A percentile compares a stretch with the other conserved stretches of the same genome.
These are phyloP conservation scores for Arthrocladium fulminans DNA, from an alignment of 2,329 filamentous ascomycete genomes.

Conservation along the genomic window DNA sequence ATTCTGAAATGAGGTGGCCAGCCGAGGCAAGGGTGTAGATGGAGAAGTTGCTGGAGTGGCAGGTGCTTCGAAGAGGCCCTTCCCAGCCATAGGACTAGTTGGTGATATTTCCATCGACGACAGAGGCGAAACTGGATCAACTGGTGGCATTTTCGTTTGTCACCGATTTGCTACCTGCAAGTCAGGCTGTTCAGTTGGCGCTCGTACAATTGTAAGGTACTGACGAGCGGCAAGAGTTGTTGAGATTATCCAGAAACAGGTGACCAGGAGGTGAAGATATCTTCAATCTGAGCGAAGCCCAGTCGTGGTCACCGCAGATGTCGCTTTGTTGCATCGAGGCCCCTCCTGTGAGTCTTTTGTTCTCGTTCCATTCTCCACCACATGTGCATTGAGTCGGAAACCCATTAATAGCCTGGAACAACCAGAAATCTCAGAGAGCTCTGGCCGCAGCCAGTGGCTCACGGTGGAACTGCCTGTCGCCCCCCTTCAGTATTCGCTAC, in stretches of 20 bases:
- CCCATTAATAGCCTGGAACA: background rate
- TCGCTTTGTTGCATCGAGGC: background rate
- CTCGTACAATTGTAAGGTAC: background rate
- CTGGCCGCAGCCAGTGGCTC: too few relatives aligned
- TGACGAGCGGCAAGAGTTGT: background rate
- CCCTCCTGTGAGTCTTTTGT: background rate
- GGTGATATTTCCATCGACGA: slow-evolving; percentile 8
- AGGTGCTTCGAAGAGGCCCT: background rate
- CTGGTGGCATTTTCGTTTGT: slow-evolving; percentile 3
- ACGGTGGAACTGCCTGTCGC: too few relatives aligned
- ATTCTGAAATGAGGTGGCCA: slow-evolving; percentile 1
- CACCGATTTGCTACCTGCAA: background rate
- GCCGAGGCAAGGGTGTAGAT: background rate
- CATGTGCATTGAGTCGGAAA: background rate
- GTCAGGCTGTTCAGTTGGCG: background rate
- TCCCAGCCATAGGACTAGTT: background rate
- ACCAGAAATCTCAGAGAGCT: too few relatives aligned
- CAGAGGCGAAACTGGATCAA: slow-evolving; percentile 1
- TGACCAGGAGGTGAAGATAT: background rate
- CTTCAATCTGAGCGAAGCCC: background rate
- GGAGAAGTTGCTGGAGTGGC: slow-evolving; percentile 1
- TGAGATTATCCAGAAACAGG: background rate
- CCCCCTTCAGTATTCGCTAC: too few relatives aligned
- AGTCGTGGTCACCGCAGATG: background rate
- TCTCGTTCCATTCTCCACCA: background rate